phyloP scores from a whole-genome alignment of 805 yeast species.

The Suhomyces emberorum region DNA sequence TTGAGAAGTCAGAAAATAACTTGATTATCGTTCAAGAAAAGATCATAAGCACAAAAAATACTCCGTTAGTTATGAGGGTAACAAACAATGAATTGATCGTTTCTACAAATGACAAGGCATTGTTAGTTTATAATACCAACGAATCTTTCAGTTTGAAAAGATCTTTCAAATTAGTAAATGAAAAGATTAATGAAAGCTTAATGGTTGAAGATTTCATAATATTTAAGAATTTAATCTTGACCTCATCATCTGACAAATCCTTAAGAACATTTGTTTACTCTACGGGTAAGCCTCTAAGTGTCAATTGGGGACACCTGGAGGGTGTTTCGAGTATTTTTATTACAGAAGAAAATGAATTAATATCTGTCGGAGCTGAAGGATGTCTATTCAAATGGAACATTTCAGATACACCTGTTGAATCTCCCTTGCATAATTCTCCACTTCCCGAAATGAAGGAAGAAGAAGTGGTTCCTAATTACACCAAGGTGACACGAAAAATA shows the following conservation, averaged over 20 bases:
- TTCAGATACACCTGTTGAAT: conserved; percentile 4
- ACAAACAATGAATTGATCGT: conserved; percentile 42
- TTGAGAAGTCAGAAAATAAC: conserved; percentile 20
- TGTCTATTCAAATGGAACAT: conserved; percentile 51
- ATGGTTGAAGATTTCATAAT: conserved; percentile 44
- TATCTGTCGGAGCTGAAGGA: conserved; percentile 51
- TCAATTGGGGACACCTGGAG: conserved; percentile 56
- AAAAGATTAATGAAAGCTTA: conserved; percentile 37
- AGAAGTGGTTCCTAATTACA: conserved; percentile 15
- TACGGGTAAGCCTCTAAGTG: conserved; percentile 45
- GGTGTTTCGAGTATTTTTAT: conserved; percentile 42
- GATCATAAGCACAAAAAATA: conserved; percentile 47
- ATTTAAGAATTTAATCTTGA: conserved; percentile 29
- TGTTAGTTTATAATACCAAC: conserved; percentile 37
- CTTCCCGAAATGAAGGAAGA: neutral
- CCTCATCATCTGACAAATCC: conserved; percentile 56
- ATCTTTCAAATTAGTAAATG: conserved; percentile 40
- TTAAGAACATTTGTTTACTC: conserved; percentile 46
- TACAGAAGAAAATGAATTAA: conserved; percentile 19
- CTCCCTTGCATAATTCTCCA: neutral
- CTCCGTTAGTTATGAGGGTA: conserved; percentile 45
- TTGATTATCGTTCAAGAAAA: conserved; percentile 36
- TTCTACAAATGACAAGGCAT: conserved; percentile 49
- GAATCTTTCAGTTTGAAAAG: conserved; percentile 31
- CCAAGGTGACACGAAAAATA: conserved; percentile 34